Base-by-base conservation (phyloP, 1,284 basidiomycete genomes). In the Lentinula novae-zelandiae region DNA sequence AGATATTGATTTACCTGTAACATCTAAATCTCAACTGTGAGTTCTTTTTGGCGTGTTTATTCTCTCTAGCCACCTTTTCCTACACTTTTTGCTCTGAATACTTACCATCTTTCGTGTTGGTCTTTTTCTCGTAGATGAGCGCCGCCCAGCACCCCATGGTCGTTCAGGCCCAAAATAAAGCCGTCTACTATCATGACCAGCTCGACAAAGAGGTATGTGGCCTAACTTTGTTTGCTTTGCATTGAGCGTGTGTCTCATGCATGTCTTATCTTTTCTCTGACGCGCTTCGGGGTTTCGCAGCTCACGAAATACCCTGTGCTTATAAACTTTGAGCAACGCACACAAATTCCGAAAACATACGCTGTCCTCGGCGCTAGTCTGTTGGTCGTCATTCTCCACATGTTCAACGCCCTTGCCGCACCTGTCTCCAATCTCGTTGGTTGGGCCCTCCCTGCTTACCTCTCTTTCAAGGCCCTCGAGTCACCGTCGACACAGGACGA, bases 311-410 rank as follows among this genome's bases (percentile, higher is more conserved):
- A 96, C 79, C 92, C 95, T 39, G 81, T 89, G 62, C 81, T 96
- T 70, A 86, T 83, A 78, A 82, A 85, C 70, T 74, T 98, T 68
- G 96, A 99, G 82, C 83, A 90, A 74, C 90, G 89, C 75, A 96
- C 94, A 5, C 90, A 93, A 71, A 79, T 98, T 50, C 96, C 96
- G 69, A 98, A 98, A 85, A 85, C 93, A 17, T 96, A 96, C 76
- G 83, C 89, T 65, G 93, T 92, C 69, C 77, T 98, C 68, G 93
- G 90, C 63, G 82, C 83, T 65, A 79, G 89, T 64, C 69, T 80
- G 60, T 74, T 95, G 72, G 73, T 90, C 69, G 75, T 80, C 61
- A 70, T 89, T 70, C 82, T 93, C 69, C 89, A 93, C 77, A 83
- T 87, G 70, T 80, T 94, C 82, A 95, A 94, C 78, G 78, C 90